Percentiles rank a stretch among this genome's conserved stretches.
Evolutionary conservation across 257 asterid genomes (phyloP).

Genomic region (Cinchona pubescens): DNA sequence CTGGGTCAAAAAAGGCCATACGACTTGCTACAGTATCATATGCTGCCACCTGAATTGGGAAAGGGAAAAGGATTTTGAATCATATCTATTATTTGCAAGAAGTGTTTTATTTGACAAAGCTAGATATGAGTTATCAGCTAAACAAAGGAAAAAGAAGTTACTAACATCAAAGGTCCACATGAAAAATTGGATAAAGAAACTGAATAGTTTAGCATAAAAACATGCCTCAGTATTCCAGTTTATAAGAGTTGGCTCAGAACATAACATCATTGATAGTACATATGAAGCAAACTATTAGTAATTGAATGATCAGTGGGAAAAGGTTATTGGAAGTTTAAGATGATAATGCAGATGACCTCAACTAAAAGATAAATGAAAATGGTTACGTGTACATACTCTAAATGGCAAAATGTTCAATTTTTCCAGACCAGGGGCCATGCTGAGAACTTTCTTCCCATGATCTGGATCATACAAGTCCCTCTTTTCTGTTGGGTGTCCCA

Average conservation of each 20-base stretch:
- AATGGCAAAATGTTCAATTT: constrained; percentile 76
- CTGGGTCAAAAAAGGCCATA: constrained; percentile 87
- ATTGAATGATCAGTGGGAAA: background rate
- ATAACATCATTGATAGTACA: background rate
- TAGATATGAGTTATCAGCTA: background rate
- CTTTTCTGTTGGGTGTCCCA: constrained; percentile 82
- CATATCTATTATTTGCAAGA: background rate
- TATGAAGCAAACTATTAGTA: background rate
- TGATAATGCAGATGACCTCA: background rate
- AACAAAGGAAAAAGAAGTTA: background rate
- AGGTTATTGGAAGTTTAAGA: background rate
- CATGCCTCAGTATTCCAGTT: background rate
- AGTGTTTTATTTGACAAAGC: background rate
- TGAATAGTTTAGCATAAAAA: background rate
- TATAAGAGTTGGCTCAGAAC: background rate
- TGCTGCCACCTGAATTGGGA: constrained; percentile 68
- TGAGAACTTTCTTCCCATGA: constrained; percentile 82
- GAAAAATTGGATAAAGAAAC: background rate
- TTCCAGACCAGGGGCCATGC: constrained; percentile 90
- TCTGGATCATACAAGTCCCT: constrained; percentile 85
- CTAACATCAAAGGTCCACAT: background rate
- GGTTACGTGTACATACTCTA: constrained; percentile 43
- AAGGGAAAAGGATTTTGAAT: background rate
- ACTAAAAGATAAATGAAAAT: background rate
- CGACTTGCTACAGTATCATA: constrained; percentile 59